Conservation (phyloP, 2,329 filamentous ascomycete genomes). For the Colletotrichum lupini region DNA sequence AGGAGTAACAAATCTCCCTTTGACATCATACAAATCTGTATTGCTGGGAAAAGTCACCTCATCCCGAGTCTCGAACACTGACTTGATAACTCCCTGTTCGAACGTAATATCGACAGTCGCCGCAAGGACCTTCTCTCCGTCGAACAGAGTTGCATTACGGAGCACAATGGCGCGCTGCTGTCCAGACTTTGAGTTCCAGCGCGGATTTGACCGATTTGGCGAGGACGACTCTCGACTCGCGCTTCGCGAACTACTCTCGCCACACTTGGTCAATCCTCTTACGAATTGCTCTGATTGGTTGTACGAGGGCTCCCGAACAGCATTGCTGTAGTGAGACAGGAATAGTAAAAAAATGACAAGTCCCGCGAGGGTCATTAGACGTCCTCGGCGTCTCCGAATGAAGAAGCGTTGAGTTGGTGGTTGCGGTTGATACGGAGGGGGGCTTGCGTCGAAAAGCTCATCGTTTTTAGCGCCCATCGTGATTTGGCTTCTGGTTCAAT, state of each 20-base stretch:
- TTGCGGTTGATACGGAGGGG: constrained; percentile 7
- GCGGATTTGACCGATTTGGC: neutral
- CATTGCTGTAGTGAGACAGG: neutral
- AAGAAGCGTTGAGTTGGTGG: neutral
- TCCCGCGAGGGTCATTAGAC: neutral
- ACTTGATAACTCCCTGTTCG: constrained; percentile 46
- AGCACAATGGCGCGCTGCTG: constrained; percentile 42
- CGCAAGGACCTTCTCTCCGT: constrained; percentile 48
- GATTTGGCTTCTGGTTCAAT: neutral
- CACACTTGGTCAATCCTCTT: neutral
- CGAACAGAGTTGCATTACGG: constrained; percentile 54
- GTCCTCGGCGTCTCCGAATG: neutral
- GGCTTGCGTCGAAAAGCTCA: neutral
- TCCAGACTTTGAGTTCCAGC: constrained; percentile 12
- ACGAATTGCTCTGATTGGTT: neutral
- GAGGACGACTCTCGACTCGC: neutral
- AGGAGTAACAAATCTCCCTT: constrained; percentile 53
- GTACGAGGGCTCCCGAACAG: neutral
- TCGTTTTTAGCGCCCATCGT: constrained; percentile 13
- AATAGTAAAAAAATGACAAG: neutral
- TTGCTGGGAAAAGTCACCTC: neutral
- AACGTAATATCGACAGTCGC: constrained; percentile 50
- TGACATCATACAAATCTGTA: constrained; percentile 42
- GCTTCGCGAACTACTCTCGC: neutral
- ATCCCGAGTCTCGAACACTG: neutral